Percentiles rank a stretch among this genome's conserved stretches.
Evolutionary conservation across 139 green algal species (phyloP).

Genomic region (Pseudopediastrum boryanum): DNA sequence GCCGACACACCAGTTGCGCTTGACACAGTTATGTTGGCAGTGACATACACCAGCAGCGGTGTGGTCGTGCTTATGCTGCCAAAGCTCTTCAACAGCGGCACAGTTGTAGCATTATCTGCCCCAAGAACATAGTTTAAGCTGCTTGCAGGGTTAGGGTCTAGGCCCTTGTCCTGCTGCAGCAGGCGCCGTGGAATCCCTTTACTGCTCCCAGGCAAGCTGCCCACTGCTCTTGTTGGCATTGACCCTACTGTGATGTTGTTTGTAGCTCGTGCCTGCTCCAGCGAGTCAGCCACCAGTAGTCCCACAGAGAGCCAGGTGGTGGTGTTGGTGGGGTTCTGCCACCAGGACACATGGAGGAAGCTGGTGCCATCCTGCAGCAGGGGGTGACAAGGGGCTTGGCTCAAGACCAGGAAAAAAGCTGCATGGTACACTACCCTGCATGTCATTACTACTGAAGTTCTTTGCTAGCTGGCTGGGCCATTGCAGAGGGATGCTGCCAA

Average conservation of each 20-base stretch:
- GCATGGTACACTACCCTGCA: neutral
- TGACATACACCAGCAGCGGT: constrained; percentile 13
- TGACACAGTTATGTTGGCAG: constrained; percentile 14
- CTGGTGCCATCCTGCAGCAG: constrained; percentile 13
- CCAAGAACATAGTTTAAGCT: constrained; percentile 24
- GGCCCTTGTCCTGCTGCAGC: neutral
- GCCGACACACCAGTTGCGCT: neutral
- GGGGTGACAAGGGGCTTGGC: neutral
- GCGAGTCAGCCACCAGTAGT: constrained; percentile 19
- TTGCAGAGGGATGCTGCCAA: neutral
- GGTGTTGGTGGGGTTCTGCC: neutral
- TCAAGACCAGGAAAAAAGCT: neutral
- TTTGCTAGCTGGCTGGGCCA: too few relatives aligned
- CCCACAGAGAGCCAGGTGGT: constrained; percentile 33
- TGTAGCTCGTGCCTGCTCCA: constrained; percentile 12
- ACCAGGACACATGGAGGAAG: constrained; percentile 36
- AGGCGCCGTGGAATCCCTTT: neutral
- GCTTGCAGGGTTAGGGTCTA: too few relatives aligned
- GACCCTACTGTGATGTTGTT: neutral
- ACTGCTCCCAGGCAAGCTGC: neutral
- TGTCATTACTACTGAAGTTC: neutral
- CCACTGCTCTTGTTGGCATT: neutral
- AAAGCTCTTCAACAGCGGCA: neutral
- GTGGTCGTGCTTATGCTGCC: neutral
- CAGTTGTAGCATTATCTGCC: constrained; percentile 14